A percentile compares a stretch with the other conserved stretches of the same genome.
These are phyloP conservation scores for Septoria petroselini DNA, from an alignment of 2,329 filamentous ascomycete species.

Conservation along the genomic window DNA sequence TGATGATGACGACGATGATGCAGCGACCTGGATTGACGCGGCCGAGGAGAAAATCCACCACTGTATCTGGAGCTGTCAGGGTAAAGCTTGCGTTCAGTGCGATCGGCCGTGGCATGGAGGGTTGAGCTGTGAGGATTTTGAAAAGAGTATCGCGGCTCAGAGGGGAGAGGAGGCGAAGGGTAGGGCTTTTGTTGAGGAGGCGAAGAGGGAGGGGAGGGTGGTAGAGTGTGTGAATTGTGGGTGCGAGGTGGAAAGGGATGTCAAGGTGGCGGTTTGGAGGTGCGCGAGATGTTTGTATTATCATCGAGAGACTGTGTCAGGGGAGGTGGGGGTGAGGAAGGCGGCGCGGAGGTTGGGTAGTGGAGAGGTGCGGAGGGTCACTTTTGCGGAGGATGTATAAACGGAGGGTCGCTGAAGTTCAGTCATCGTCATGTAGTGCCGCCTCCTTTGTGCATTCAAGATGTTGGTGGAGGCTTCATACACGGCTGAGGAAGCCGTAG, in stretches of 20 bases:
- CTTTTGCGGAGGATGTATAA: no score
- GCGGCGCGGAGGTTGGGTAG: no score
- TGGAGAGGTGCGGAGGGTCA: no score
- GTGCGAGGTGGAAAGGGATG: neutral
- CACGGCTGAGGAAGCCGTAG: no score
- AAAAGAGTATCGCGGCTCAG: neutral
- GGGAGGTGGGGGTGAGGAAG: neutral
- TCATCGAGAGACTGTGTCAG: neutral
- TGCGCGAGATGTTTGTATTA: neutral
- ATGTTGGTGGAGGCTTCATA: no score
- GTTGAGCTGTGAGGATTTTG: neutral
- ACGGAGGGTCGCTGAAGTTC: no score
- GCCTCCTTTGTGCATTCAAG: no score
- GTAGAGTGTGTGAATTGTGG: conserved; percentile 1
- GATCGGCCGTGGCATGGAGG: neutral
- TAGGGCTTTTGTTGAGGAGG: neutral
- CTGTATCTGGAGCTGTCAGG: neutral
- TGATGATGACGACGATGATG: no score
- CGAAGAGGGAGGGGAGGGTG: neutral
- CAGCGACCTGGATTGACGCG: no score
- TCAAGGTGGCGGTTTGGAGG: neutral
- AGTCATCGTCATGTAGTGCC: no score
- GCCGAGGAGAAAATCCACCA: no score
- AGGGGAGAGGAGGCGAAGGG: neutral
- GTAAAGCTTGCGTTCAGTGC: conserved; percentile 1